phyloP scores from a whole-genome alignment of 1,284 basidiomycete species.

The Irpex rosettiformis region DNA sequence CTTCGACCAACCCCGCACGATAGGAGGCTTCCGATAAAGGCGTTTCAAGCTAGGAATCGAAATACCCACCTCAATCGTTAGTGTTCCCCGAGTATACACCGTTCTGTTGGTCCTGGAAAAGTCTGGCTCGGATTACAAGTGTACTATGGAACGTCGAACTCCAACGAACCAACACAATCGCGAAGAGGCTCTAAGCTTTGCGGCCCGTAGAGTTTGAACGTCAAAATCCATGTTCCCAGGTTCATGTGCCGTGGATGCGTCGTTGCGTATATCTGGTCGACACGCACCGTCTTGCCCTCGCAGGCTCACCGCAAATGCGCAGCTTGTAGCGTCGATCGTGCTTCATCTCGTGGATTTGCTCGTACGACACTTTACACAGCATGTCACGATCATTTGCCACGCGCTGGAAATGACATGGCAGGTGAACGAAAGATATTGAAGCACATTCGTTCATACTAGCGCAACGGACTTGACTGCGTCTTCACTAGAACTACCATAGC shows the following conservation, averaged over 20 bases:
- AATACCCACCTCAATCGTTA: not conserved
- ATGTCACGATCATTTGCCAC: not conserved
- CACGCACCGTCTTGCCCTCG: not conserved
- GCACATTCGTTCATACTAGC: constrained; percentile 15
- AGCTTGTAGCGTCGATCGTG: not conserved
- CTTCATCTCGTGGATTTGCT: constrained; percentile 1
- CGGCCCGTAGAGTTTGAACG: not conserved
- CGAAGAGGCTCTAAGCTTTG: not conserved
- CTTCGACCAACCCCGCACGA: not conserved
- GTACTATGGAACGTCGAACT: not conserved
- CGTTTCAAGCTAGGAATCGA: not conserved
- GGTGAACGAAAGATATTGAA: constrained; percentile 2
- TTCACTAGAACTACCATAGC: not conserved
- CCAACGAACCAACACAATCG: not conserved
- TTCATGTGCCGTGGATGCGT: not conserved
- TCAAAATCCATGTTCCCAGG: not conserved
- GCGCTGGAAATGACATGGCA: not conserved
- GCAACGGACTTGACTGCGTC: not conserved
- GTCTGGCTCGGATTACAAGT: not conserved
- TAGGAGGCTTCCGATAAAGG: not conserved
- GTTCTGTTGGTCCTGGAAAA: not conserved
- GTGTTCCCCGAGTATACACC: not conserved
- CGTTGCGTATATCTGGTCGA: not conserved
- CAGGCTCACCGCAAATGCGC: not conserved
- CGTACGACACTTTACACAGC: constrained; percentile 4